A percentile compares a stretch with the other conserved stretches of the same genome.
Conservation (phyloP, 257 asterid genomes). For the Nicotiana noctiflora region DNA sequence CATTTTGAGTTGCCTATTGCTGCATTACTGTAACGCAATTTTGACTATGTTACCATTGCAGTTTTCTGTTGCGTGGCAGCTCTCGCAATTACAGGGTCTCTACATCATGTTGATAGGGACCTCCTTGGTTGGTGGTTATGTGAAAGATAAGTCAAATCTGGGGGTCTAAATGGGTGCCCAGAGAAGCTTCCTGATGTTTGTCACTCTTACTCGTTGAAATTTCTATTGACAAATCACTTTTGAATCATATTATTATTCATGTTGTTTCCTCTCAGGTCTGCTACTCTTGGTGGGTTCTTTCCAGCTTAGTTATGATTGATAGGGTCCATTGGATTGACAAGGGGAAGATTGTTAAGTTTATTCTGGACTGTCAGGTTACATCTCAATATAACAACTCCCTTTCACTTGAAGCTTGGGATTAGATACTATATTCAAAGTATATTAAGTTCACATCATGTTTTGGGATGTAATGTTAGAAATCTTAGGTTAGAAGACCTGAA, state of each 20-base stretch:
- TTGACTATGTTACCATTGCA: conserved; percentile 20
- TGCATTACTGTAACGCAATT: neutral
- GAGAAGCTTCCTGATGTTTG: conserved; percentile 99
- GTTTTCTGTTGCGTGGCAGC: conserved; percentile 97
- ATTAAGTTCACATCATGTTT: neutral
- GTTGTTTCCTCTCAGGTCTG: conserved; percentile 55
- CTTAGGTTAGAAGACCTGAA: neutral
- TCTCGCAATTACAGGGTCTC: conserved; percentile 82
- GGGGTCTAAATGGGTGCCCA: conserved; percentile 96
- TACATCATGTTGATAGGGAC: conserved; percentile 85
- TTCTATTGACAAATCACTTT: neutral
- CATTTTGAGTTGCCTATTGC: neutral
- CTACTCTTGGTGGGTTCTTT: conserved; percentile 99
- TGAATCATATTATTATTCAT: neutral
- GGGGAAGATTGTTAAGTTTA: conserved; percentile 62
- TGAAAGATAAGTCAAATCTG: conserved; percentile 88
- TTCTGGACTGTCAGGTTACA: conserved; percentile 83
- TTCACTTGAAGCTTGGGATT: neutral
- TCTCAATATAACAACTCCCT: neutral
- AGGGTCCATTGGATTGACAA: conserved; percentile 93
- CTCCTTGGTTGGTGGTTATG: conserved; percentile 99
- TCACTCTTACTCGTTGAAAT: neutral
- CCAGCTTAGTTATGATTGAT: conserved; percentile 86
- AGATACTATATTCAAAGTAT: neutral
- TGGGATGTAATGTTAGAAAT: neutral